phyloP scores from a whole-genome alignment of 352 stramenopile species.

The Aphanomyces cochlioides region DNA sequence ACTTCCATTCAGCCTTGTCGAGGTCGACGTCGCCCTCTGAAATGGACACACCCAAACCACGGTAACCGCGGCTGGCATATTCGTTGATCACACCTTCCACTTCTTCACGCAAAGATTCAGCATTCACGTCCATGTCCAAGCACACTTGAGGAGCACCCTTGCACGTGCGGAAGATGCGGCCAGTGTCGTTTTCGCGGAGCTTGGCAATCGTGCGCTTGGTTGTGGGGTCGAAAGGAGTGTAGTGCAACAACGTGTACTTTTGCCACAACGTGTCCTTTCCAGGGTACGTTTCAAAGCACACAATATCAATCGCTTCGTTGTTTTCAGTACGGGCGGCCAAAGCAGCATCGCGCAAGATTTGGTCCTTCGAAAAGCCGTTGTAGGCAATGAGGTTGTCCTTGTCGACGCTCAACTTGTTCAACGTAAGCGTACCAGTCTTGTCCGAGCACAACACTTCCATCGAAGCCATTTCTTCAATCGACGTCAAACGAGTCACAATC shows the following conservation, averaged over 20 bases:
- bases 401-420: slow-evolving; percentile 88
- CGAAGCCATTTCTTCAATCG: slow-evolving; percentile 85
- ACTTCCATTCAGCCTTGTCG: slow-evolving; percentile 61
- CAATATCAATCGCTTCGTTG: slow-evolving; percentile 28
- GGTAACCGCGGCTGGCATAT: slow-evolving; percentile 54
- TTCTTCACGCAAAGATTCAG: slow-evolving; percentile 49
- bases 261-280: slow-evolving; percentile 59
- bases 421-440: slow-evolving; percentile 91
- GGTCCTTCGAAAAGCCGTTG: slow-evolving; percentile 22
- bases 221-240: slow-evolving; percentile 65
- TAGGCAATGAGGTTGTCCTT: slow-evolving; percentile 37
- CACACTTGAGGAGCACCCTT: slow-evolving; percentile 94
- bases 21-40: slow-evolving; percentile 18
- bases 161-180: slow-evolving; percentile 45
- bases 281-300: slow-evolving; percentile 38
- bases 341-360: slow-evolving; percentile 28
- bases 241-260: slow-evolving; percentile 48
- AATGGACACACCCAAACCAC: slow-evolving; percentile 33
- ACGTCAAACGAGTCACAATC: slow-evolving; percentile 86
- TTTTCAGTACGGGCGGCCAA: slow-evolving; percentile 27
- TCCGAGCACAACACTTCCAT: slow-evolving; percentile 90
- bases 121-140: slow-evolving; percentile 71
- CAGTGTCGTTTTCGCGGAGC: slow-evolving; percentile 31
- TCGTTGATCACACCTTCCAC: slow-evolving; percentile 83
- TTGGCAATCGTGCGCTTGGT: slow-evolving; percentile 67